Evolutionary conservation across 768 basidiomycete species (phyloP).

Genomic region (Trametopsis cervina): DNA sequence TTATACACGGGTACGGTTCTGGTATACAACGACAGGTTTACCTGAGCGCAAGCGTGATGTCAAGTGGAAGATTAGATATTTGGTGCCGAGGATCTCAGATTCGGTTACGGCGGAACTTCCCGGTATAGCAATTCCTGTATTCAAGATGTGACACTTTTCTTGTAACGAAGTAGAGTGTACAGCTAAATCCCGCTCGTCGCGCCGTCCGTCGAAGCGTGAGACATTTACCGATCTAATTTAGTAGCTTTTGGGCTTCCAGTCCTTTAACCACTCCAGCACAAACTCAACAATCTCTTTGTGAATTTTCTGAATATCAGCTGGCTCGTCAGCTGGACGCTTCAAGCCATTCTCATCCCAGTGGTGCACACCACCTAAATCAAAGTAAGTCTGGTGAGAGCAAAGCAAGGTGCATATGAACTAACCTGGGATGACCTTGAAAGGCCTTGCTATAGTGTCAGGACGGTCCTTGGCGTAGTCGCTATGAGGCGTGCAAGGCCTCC

Average conservation of each 20-base stretch:
- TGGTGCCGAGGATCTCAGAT: no score
- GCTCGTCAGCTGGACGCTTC: constrained; percentile 52
- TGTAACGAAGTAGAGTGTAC: no score
- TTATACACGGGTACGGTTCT: no score
- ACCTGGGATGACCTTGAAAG: constrained; percentile 88
- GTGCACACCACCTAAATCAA: constrained; percentile 56
- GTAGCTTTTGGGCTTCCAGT: constrained; percentile 24
- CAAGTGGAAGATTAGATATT: not conserved
- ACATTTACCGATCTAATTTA: no score
- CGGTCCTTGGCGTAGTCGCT: constrained; percentile 64
- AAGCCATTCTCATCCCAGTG: constrained; percentile 77
- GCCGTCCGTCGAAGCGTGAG: no score
- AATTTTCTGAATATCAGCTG: constrained; percentile 69
- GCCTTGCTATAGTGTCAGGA: constrained; percentile 62
- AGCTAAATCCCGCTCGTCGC: no score
- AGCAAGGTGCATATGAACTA: constrained; percentile 20
- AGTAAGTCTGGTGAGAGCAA: constrained; percentile 1
- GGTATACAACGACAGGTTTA: no score
- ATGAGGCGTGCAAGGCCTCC: constrained; percentile 83
- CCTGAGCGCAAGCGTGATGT: no score
- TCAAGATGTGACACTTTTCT: no score
- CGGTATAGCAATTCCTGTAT: no score
- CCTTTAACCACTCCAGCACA: constrained; percentile 66
- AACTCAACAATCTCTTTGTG: constrained; percentile 78
- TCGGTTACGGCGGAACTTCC: no score